Conservation (phyloP, 225 moss, liverwort and hornwort species). For the Thuidium tamariscinum region DNA sequence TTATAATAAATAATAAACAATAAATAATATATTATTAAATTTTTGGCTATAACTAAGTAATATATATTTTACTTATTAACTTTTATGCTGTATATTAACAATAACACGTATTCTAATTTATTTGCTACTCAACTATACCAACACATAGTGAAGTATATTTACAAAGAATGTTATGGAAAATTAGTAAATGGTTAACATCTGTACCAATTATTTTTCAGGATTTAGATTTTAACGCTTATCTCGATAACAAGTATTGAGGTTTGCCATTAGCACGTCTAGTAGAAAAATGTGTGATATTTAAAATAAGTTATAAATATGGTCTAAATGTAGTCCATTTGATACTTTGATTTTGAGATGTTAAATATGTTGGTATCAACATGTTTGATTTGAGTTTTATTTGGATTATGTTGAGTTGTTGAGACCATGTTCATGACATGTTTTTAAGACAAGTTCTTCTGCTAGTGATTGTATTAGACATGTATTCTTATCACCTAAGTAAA, state of each 20-base stretch:
- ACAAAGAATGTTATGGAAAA: neutral
- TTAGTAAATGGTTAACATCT: neutral
- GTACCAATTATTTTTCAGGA: neutral
- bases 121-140: rapidly evolving
- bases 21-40: neutral
- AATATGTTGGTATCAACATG: too few relatives aligned
- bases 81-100: neutral
- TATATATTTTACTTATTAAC: neutral
- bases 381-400: too few relatives aligned
- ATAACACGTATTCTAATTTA: neutral
- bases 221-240: neutral
- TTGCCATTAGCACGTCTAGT: neutral
- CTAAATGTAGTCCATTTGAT: too few relatives aligned
- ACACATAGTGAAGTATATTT: neutral
- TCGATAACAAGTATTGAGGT: neutral
- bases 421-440: too few relatives aligned
- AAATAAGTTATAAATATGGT: too few relatives aligned
- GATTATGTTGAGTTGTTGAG: too few relatives aligned
- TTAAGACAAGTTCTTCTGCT: too few relatives aligned
- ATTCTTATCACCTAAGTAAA: too few relatives aligned
- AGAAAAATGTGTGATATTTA: too few relatives aligned
- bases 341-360: too few relatives aligned
- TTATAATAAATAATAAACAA: neutral
- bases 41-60: neutral
- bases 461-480: too few relatives aligned